Percentiles rank a stretch among this genome's conserved stretches.
Conservation (phyloP, 192 early-diverging fungal species). For the Spizellomyces sp. region DNA sequence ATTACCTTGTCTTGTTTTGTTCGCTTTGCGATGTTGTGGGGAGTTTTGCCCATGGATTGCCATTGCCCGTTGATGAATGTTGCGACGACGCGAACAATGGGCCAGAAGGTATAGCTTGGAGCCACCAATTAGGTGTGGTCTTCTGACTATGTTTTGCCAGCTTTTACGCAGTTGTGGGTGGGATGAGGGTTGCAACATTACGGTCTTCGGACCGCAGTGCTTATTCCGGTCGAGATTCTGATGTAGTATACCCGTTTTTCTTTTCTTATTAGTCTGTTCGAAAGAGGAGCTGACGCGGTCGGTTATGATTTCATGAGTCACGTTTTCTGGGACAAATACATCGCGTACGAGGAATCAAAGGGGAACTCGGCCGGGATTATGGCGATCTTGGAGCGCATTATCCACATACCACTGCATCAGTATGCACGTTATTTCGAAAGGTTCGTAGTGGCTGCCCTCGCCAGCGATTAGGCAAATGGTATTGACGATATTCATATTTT, state of each 20-base stretch:
- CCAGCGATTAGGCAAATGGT: not conserved
- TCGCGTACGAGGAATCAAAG: constrained; percentile 45
- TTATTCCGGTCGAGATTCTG: no score
- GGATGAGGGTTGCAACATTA: constrained; percentile 26
- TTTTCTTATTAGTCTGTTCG: constrained; percentile 58
- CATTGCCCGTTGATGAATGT: no score
- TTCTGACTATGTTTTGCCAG: no score
- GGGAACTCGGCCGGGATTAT: constrained; percentile 45
- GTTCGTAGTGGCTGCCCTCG: constrained; percentile 33
- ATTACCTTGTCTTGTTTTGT: no score
- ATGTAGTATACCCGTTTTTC: not conserved
- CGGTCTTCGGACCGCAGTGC: not conserved
- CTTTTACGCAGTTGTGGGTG: no score
- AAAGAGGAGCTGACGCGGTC: constrained; percentile 63
- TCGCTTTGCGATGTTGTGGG: no score
- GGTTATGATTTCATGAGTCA: constrained; percentile 73
- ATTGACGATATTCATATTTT: not conserved
- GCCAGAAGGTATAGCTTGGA: no score
- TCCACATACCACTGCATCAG: constrained; percentile 73
- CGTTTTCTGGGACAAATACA: constrained; percentile 53
- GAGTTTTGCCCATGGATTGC: no score
- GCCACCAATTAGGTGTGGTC: no score
- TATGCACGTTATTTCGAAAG: constrained; percentile 73
- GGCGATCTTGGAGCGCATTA: constrained; percentile 64
- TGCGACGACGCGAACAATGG: no score